A percentile compares a stretch with the other conserved stretches of the same genome.
These are phyloP conservation scores for Basipetospora sp. DNA, from an alignment of 2,329 filamentous ascomycete species.

Conservation along the genomic window DNA sequence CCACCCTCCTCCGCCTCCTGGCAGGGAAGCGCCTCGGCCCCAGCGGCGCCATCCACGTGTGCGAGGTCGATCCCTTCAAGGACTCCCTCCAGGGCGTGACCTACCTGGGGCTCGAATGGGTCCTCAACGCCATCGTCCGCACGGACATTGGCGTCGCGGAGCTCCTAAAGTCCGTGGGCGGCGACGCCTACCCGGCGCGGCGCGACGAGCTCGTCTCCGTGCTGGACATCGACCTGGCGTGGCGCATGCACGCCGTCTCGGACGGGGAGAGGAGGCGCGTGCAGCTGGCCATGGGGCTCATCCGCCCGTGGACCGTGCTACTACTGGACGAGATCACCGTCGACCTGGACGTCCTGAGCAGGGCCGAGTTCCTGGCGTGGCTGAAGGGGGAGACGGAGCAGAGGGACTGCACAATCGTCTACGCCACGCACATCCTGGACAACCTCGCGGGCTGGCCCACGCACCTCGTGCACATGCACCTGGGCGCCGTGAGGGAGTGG, in stretches of 20 bases:
- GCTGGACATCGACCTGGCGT: slow-evolving; percentile 77
- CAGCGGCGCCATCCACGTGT: slow-evolving; percentile 56
- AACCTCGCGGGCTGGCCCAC: slow-evolving; percentile 91
- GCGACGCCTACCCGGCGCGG: slow-evolving; percentile 64
- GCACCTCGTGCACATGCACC: slow-evolving; percentile 87
- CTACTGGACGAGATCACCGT: slow-evolving; percentile 95
- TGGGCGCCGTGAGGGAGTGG: slow-evolving; percentile 79
- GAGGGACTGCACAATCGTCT: slow-evolving; percentile 79
- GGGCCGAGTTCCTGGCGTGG: slow-evolving; percentile 74
- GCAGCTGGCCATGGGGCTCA: slow-evolving; percentile 86
- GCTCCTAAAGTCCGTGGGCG: slow-evolving; percentile 72
- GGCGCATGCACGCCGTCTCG: slow-evolving; percentile 91
- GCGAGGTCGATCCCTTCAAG: slow-evolving; percentile 81
- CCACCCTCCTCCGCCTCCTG: slow-evolving; percentile 83
- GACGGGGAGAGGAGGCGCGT: slow-evolving; percentile 86
- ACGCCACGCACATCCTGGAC: slow-evolving; percentile 93
- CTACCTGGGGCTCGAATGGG: slow-evolving; percentile 95
- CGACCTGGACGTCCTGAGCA: slow-evolving; percentile 75
- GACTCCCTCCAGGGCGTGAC: slow-evolving; percentile 83
- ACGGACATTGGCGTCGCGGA: slow-evolving; percentile 86
- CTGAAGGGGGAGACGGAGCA: slow-evolving; percentile 73
- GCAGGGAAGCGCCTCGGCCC: slow-evolving; percentile 90
- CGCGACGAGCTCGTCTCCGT: slow-evolving; percentile 77
- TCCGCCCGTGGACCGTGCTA: slow-evolving; percentile 81
- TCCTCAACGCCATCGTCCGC: slow-evolving; percentile 88